phyloP scores from a whole-genome alignment of 2,329 filamentous ascomycete species.

The Hirsutella rhossiliensis region DNA sequence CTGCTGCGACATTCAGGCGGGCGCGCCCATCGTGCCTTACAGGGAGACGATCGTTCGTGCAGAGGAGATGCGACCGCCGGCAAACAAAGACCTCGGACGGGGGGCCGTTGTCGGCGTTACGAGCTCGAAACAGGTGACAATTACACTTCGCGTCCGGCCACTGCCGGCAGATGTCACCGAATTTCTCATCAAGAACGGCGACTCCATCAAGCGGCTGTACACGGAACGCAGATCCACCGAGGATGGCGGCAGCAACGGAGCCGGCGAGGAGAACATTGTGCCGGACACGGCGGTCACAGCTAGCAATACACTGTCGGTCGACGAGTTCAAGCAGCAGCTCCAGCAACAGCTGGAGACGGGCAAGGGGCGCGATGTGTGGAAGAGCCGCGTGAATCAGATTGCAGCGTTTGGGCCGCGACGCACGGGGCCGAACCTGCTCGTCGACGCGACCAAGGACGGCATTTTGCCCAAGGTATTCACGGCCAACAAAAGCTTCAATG shows the following conservation, averaged over 20 bases:
- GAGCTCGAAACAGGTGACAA: constrained; percentile 72
- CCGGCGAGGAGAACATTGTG: constrained; percentile 29
- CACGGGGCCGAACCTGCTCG: constrained; percentile 76
- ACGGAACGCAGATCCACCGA: constrained; percentile 45
- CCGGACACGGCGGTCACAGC: constrained; percentile 47
- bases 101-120: constrained; percentile 67
- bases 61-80: constrained; percentile 84
- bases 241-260: constrained; percentile 12
- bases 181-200: constrained; percentile 70
- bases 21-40: constrained; percentile 90
- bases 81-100: constrained; percentile 73
- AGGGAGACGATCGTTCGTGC: constrained; percentile 80
- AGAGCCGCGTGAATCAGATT: constrained; percentile 64
- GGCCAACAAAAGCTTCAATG: constrained; percentile 17
- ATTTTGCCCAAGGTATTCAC: constrained; percentile 61
- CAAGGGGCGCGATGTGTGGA: constrained; percentile 66
- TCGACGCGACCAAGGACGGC: constrained; percentile 66
- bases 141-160: constrained; percentile 67
- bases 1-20: constrained; percentile 86
- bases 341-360: constrained; percentile 54
- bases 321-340: constrained; percentile 69
- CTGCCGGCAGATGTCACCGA: constrained; percentile 69
- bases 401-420: constrained; percentile 81
- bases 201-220: constrained; percentile 69
- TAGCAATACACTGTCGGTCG: constrained; percentile 50